Conservation (phyloP, 2,329 filamentous ascomycete species). For the Colletotrichum sp. region DNA sequence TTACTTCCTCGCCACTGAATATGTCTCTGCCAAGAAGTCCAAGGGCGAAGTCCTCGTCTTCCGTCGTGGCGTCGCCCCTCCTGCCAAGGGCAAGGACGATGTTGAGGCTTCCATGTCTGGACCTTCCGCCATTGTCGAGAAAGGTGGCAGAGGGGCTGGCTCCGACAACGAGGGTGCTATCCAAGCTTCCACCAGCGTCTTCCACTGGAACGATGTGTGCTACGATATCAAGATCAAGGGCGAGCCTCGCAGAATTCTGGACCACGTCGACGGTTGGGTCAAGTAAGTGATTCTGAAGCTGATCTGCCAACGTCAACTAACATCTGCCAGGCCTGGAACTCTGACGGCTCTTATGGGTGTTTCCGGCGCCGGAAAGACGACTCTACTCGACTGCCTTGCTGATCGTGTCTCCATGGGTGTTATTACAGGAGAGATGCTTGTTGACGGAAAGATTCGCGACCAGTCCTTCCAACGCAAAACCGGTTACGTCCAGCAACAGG, state of each 20-base stretch:
- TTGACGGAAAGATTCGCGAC: constrained; percentile 68
- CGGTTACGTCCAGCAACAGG: constrained; percentile 71
- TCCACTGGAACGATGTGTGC: constrained; percentile 71
- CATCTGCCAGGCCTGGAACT: constrained; percentile 42
- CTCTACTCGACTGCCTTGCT: constrained; percentile 64
- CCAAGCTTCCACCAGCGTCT: constrained; percentile 62
- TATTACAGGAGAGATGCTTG: constrained; percentile 69
- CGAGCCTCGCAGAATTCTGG: constrained; percentile 65
- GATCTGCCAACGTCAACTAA: not conserved
- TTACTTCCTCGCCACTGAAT: constrained; percentile 57
- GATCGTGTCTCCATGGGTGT: constrained; percentile 73
- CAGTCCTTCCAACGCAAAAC: constrained; percentile 72
- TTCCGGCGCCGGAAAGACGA: constrained; percentile 46
- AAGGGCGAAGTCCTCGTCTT: constrained; percentile 68
- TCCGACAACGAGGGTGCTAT: constrained; percentile 23
- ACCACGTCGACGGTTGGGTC: constrained; percentile 74
- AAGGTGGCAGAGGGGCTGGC: not conserved
- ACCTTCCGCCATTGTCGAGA: constrained; percentile 14
- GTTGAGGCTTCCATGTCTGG: constrained; percentile 15
- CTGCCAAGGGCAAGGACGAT: constrained; percentile 11
- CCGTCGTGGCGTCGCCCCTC: constrained; percentile 43
- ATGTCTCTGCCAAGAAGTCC: constrained; percentile 50
- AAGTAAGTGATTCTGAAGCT: constrained; percentile 43
- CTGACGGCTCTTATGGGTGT: constrained; percentile 65
- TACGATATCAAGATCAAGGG: constrained; percentile 73